Evolutionary conservation across 2,329 filamentous ascomycete genomes (phyloP), one percentile per base, ranked within the genome.

Genomic region (Hymenoscyphus occultus): DNA sequence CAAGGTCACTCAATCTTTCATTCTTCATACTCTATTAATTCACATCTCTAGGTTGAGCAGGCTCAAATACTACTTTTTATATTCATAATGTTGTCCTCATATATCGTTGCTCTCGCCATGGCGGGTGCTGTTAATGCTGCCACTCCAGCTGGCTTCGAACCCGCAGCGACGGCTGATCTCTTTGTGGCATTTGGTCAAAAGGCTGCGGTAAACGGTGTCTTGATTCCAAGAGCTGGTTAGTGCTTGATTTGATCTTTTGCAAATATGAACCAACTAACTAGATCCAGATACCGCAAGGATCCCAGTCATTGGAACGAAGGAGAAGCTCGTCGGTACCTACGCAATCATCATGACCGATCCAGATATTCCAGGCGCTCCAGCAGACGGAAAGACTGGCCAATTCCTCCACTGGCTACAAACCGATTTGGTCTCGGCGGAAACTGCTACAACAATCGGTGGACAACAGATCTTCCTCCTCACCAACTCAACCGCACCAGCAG

Each of bases 341-440:
- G 66, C 70, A 2, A n/a, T 74, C 28, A 67, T 74, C 63, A 73
- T 74, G 73, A 71, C 72, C 0, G 73, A 74, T 42, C 70, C 70
- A 0, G 73, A 74, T 45, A 71, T 74, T 32, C 73, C 73, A 16
- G 66, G 69, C 1, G 39, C 60, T 14, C 66, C 59, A 35, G 51
- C 59, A n/a, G 69, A 67, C 1, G 67, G 68, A 3, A n/a, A 62
- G 3, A 73, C 69, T 2, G 64, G 63, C 22, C 60, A 73, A 66
- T 65, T 74, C 51, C 71, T 74, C 51, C 73, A 74, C 62, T 74
- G 73, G 73, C 67, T 74, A 64, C 73, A 74, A 66, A 39, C 70
- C n/a, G 71, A 67, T 22, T 62, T 73, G 14, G 64, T 62, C n/a
- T 73, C 72, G 1, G 58, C 71, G 19, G 63, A 63, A n/a, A 65